phyloP scores from a whole-genome alignment of 768 basidiomycete genomes.

The Amyloporia xantha region DNA sequence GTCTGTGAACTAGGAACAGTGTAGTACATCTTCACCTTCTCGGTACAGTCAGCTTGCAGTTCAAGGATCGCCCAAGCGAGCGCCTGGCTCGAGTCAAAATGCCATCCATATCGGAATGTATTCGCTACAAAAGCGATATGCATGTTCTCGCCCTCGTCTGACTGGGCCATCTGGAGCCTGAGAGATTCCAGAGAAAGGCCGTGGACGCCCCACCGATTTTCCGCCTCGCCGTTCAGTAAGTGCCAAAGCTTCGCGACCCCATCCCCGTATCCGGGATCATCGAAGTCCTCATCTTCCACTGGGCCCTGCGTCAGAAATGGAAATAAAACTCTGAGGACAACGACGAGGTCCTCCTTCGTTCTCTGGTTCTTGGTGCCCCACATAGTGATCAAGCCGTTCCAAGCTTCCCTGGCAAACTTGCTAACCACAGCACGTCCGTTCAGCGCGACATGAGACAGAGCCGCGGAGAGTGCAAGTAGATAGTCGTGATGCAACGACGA shows the following conservation, averaged over 20 bases:
- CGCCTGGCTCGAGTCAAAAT: conserved; percentile 65
- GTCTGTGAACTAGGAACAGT: background rate
- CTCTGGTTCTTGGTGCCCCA: conserved; percentile 76
- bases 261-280: conserved; percentile 35
- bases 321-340: conserved; percentile 65
- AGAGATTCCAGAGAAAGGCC: conserved; percentile 59
- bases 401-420: conserved; percentile 52
- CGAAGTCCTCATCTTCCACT: conserved; percentile 12
- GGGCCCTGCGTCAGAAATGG: conserved; percentile 38
- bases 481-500: conserved; percentile 77
- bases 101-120: conserved; percentile 69
- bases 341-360: conserved; percentile 73
- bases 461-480: conserved; percentile 57
- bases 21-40: conserved; percentile 40
- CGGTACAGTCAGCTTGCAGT: conserved; percentile 72
- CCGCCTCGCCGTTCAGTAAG: conserved; percentile 54
- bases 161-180: conserved; percentile 41
- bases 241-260: conserved; percentile 49
- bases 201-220: conserved; percentile 58
- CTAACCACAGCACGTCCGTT: conserved; percentile 60
- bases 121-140: conserved; percentile 46
- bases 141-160: conserved; percentile 11
- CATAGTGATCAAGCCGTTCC: conserved; percentile 57
- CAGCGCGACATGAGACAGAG: conserved; percentile 70
- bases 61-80: conserved; percentile 75